A percentile compares a stretch with the other conserved stretches of the same genome.
Conservation (phyloP, 2,329 filamentous ascomycete genomes). For the Trichoderma koningiopsis region DNA sequence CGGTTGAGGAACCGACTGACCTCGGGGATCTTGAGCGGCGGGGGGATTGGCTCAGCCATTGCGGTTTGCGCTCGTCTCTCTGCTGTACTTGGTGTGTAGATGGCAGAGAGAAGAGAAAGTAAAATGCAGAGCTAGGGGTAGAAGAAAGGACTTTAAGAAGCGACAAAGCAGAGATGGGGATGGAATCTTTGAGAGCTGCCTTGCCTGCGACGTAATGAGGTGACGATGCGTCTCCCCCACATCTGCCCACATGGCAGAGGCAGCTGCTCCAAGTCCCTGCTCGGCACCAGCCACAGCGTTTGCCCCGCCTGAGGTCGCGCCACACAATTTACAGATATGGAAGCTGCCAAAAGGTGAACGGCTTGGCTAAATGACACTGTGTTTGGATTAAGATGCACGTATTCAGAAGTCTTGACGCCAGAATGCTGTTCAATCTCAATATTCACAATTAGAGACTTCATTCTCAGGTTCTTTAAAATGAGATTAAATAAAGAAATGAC, state of each 20-base stretch:
- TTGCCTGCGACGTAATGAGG: slow-evolving; percentile 17
- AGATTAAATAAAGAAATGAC: background rate
- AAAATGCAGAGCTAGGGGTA: background rate
- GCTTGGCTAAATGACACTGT: background rate
- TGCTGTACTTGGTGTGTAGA: background rate
- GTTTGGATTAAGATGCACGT: background rate
- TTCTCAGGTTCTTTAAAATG: background rate
- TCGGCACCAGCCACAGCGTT: slow-evolving; percentile 13
- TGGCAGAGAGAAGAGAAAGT: background rate
- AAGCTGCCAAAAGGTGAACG: background rate
- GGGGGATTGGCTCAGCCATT: slow-evolving; percentile 64
- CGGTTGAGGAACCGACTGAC: slow-evolving; percentile 81
- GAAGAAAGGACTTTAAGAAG: background rate
- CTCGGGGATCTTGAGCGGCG: slow-evolving; percentile 72
- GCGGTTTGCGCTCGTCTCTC: background rate
- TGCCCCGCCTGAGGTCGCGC: slow-evolving; percentile 33
- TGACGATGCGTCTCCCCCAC: slow-evolving; percentile 18
- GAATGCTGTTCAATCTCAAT: background rate
- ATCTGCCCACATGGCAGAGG: background rate
- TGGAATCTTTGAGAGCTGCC: background rate
- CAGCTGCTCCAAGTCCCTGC: background rate
- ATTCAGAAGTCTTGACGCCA: background rate
- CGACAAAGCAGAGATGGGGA: background rate
- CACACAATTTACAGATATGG: slow-evolving; percentile 28
- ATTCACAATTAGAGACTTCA: background rate